Conservation (phyloP, 1,284 basidiomycete genomes). For the Ustilago trichophora region DNA sequence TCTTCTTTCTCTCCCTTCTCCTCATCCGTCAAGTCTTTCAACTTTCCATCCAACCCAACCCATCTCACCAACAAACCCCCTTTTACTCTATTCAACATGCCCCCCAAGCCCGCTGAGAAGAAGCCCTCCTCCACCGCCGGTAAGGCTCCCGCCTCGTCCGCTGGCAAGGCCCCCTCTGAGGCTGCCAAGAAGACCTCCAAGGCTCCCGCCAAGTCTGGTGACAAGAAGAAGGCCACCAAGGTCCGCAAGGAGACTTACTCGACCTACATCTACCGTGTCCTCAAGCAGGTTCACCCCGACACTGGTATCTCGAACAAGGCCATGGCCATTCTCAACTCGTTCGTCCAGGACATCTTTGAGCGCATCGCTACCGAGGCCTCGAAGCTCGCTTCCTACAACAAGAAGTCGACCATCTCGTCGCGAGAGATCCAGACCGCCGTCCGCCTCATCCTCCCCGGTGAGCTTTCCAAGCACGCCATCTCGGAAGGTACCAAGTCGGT, state of each 20-base stretch:
- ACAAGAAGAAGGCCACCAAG: conserved; percentile 74
- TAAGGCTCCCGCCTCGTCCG: conserved; percentile 72
- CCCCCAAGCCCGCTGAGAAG: conserved; percentile 67
- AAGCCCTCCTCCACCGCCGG: conserved; percentile 71
- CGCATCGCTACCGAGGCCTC: conserved; percentile 67
- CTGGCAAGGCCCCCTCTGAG: conserved; percentile 69
- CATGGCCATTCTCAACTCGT: conserved; percentile 68
- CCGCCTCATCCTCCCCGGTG: conserved; percentile 70
- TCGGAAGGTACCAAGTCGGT: conserved; percentile 79
- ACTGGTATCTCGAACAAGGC: conserved; percentile 70
- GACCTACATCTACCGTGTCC: conserved; percentile 70
- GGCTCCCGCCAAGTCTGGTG: conserved; percentile 69
- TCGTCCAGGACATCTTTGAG: conserved; percentile 70
- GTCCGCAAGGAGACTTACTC: conserved; percentile 72
- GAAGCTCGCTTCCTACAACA: conserved; percentile 67
- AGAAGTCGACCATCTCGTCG: conserved; percentile 67
- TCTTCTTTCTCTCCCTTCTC: conserved; percentile 23
- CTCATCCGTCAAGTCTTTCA: conserved; percentile 35
- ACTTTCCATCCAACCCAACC: conserved; percentile 10
- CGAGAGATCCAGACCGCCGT: conserved; percentile 67
- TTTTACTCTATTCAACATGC: conserved; percentile 45
- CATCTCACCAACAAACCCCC: conserved; percentile 2
- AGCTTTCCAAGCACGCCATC: conserved; percentile 83
- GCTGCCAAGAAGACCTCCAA: conserved; percentile 73
- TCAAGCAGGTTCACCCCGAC: conserved; percentile 71